These are phyloP conservation scores for Solanum medicagineum DNA, from an alignment of 257 asterid species.

Conservation along the genomic window DNA sequence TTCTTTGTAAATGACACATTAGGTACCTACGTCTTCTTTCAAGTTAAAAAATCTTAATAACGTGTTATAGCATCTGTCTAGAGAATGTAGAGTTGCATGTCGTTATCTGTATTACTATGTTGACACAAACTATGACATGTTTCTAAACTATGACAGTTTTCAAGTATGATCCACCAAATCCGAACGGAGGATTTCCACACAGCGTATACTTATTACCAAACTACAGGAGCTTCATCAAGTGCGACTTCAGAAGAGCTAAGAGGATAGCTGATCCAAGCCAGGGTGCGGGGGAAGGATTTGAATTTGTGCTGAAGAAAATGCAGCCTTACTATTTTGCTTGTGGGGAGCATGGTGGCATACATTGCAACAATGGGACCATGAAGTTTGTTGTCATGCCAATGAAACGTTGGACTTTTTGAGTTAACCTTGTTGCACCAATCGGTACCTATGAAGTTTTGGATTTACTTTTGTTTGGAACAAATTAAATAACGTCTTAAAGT, in stretches of 20 bases:
- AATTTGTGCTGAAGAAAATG: constrained; percentile 45
- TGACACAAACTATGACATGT: neutral
- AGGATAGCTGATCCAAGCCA: constrained; percentile 33
- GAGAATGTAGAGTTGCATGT: neutral
- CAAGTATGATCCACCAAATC: constrained; percentile 51
- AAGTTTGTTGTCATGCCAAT: constrained; percentile 58
- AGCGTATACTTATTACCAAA: constrained; percentile 53
- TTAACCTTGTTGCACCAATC: too few species aligned
- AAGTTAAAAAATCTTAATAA: too few species aligned
- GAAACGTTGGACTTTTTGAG: constrained; percentile 19
- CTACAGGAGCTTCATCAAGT: constrained; percentile 39
- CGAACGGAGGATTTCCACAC: constrained; percentile 33
- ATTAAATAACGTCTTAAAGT: neutral
- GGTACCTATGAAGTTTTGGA: too few species aligned
- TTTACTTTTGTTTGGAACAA: neutral
- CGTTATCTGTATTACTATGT: neutral
- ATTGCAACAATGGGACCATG: constrained; percentile 67
- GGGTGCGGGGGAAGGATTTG: constrained; percentile 48
- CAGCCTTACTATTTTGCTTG: constrained; percentile 61
- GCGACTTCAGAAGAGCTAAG: constrained; percentile 44
- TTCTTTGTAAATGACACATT: constrained; percentile 48
- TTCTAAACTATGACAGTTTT: constrained; percentile 38
- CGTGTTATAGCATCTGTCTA: too few species aligned
- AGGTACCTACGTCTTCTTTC: constrained; percentile 27
- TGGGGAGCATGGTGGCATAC: constrained; percentile 45